A percentile compares a stretch with the other conserved stretches of the same genome.
Evolutionary conservation across 805 yeast species (phyloP).

Genomic region (Candida orba): DNA sequence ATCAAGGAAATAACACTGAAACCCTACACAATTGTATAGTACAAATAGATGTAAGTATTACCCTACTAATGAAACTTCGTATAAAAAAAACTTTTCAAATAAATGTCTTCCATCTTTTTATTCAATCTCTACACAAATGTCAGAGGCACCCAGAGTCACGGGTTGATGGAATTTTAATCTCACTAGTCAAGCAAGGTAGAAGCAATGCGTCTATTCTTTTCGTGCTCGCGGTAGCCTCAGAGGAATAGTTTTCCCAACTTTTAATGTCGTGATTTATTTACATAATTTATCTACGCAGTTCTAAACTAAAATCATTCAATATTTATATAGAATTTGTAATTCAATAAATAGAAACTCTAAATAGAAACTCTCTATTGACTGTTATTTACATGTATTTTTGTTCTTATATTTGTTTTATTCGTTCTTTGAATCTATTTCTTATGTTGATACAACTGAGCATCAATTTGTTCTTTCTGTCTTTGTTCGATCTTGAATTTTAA

Average conservation of each 20-base stretch:
- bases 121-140: too few species aligned
- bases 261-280: conserved; percentile 29
- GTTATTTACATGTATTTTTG: background rate
- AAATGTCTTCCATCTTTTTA: background rate
- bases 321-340: background rate
- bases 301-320: conserved; percentile 49
- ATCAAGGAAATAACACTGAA: conserved; percentile 24
- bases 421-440: too few species aligned
- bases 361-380: too few species aligned
- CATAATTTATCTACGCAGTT: conserved; percentile 59
- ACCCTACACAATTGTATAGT: background rate
- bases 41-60: background rate
- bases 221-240: conserved; percentile 97
- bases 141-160: conserved; percentile 73
- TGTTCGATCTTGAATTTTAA: conserved; percentile 61
- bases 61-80: background rate
- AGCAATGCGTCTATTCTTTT: conserved; percentile 25
- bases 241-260: conserved; percentile 49
- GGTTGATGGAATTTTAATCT: conserved; percentile 24
- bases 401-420: too few species aligned
- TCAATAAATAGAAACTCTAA: too few species aligned
- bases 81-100: background rate
- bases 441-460: conserved; percentile 38
- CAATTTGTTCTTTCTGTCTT: conserved; percentile 46
- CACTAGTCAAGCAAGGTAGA: conserved; percentile 27